Evolutionary conservation across 169 alveolate species (phyloP).

Genomic region (Cyclospora cayetanensis): DNA sequence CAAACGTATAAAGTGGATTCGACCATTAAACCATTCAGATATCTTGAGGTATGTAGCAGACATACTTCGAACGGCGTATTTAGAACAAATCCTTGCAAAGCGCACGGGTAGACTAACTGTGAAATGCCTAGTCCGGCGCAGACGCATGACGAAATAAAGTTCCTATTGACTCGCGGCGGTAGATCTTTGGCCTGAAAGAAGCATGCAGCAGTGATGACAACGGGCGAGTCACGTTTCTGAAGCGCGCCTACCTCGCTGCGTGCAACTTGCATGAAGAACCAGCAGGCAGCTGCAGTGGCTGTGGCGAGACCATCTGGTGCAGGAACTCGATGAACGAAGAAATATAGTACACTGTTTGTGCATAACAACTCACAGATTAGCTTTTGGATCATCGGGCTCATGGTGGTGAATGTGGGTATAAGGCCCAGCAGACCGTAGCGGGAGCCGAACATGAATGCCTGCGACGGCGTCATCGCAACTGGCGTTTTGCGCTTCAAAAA

Average conservation of each 20-base stretch:
- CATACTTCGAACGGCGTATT: not conserved
- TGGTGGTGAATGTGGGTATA: not conserved
- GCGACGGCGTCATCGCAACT: not conserved
- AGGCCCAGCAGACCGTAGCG: not conserved
- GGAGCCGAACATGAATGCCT: not conserved
- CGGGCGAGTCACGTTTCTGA: no score
- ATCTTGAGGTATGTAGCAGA: no score
- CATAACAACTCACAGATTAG: not conserved
- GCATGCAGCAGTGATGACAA: not conserved
- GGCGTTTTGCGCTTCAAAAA: no score
- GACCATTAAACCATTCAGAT: not conserved
- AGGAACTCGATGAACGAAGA: no score
- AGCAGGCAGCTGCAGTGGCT: not conserved
- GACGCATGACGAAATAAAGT: not conserved
- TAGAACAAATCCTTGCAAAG: not conserved
- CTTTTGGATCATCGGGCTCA: not conserved
- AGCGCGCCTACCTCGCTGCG: not conserved
- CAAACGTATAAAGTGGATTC: not conserved
- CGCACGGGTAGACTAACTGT: not conserved
- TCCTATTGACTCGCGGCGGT: not conserved
- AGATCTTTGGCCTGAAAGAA: not conserved
- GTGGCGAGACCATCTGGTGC: not conserved
- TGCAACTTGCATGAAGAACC: not conserved
- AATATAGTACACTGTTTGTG: not conserved
- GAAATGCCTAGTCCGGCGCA: not conserved